Evolutionary conservation across 2,329 filamentous ascomycete species (phyloP).

Genomic region (Claviceps quebecensis): DNA sequence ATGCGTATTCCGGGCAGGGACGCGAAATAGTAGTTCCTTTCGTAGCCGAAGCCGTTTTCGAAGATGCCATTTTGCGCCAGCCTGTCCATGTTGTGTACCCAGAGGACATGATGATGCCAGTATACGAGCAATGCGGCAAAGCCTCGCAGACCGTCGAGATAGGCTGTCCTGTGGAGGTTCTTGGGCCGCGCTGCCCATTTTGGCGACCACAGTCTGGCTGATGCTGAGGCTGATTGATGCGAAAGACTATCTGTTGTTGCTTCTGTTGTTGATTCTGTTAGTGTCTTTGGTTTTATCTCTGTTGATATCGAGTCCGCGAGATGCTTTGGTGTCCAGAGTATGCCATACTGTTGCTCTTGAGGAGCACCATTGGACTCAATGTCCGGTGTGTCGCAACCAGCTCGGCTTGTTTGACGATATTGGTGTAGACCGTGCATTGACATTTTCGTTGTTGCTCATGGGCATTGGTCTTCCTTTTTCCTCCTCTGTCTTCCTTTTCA

Average conservation of each 20-base stretch:
- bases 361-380: neutral
- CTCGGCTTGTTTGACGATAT: neutral
- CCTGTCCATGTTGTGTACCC: constrained; percentile 31
- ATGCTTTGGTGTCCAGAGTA: neutral
- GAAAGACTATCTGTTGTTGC: neutral
- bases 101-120: constrained; percentile 44
- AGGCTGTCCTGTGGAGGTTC: constrained; percentile 36
- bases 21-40: constrained; percentile 32
- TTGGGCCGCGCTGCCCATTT: constrained; percentile 4
- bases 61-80: constrained; percentile 20
- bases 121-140: constrained; percentile 56
- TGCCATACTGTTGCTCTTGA: neutral
- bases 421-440: neutral
- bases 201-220: constrained; percentile 1
- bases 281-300: too few species aligned
- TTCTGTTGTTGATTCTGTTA: too few species aligned
- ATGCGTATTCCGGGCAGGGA: constrained; percentile 42
- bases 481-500: neutral
- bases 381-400: neutral
- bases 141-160: constrained; percentile 48
- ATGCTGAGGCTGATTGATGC: constrained; percentile 1
- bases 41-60: constrained; percentile 39
- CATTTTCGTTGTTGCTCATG: neutral
- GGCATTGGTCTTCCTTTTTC: neutral
- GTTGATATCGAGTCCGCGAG: neutral